Evolutionary conservation across 305 asterid genomes (phyloP).

Genomic region (Fraxinus platypoda): DNA sequence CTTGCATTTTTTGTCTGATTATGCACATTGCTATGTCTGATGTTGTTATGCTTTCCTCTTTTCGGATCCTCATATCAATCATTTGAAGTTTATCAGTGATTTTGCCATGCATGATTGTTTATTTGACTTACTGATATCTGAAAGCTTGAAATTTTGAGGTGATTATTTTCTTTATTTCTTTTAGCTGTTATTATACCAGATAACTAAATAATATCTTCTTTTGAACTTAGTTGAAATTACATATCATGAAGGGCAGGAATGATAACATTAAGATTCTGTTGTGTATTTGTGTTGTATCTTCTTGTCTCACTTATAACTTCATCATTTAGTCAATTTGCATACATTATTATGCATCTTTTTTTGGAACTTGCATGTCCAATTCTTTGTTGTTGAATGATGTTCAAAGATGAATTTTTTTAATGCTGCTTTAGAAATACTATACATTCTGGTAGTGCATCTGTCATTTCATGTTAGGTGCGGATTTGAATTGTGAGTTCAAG

Average conservation of each 20-base stretch:
- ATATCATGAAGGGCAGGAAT: not conserved
- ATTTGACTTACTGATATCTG: slow-evolving; percentile 16
- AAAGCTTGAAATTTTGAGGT: not conserved
- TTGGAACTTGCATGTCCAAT: not conserved
- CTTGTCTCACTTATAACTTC: not conserved
- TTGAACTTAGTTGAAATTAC: not conserved
- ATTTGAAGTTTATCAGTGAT: not conserved
- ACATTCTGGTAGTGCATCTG: not conserved
- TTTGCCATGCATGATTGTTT: not conserved
- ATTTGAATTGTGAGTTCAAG: not conserved
- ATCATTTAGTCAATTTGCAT: not conserved
- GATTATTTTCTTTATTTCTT: not conserved
- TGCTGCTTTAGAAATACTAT: not conserved
- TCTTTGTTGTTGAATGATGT: not conserved
- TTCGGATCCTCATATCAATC: not conserved
- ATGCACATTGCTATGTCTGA: slow-evolving; percentile 12
- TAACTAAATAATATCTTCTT: not conserved
- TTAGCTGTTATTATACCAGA: not conserved
- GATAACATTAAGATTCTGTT: not conserved
- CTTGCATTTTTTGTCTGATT: slow-evolving; percentile 14
- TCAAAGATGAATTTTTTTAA: not conserved
- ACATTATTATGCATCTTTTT: not conserved
- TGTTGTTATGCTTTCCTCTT: not conserved
- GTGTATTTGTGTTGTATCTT: not conserved
- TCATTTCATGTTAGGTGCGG: not conserved